Evolutionary conservation across 768 basidiomycete species (phyloP), one percentile per base, ranked within the genome.

Genomic region (Russula lepida): DNA sequence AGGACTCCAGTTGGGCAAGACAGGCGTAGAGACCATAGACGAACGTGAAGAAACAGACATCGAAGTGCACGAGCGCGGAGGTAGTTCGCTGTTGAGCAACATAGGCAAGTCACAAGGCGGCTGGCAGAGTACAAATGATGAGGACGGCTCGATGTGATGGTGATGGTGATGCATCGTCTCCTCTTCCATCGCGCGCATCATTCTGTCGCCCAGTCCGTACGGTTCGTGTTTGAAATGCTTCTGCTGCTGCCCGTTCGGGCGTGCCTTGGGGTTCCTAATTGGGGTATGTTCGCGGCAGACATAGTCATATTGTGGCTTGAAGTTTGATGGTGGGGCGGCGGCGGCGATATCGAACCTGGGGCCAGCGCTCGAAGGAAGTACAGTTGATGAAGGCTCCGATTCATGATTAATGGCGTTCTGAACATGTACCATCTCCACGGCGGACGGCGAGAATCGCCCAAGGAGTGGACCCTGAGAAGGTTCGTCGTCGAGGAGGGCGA

Each of bases 1-100:
- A 13, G 56, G 54, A 25, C 49, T 57, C 54, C 63, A 56, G 28
- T 39, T 41, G 11, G 63, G 51, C 55, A 62, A 47, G 37, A 54
- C 13, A 4, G 65, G 62, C n/a, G 65, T 64, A 27, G 51, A 60
- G 28, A 60, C 44, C 47, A 64, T 53, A 23, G 65, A 66, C 11
- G 63, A 64, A n/a, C 33, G 43, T 19, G 65, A 66, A 44, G 63
- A 54, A 17, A 56, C 28, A 37, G 63, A 44, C 39, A 58, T 63
- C 37, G 62, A 63, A 33, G 52, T 63, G 33, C 37, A 49, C 25
- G 62, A 58, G n/a, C 37, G 52, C 32, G 62, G 51, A 43, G 65
- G 58, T 37, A 64, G 54, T 28, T 54, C 53, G 7, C 54, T 27
- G 47, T 55, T 59, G n/a, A 64, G 54, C 25, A 66, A 54, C 25